phyloP scores from a whole-genome alignment of 306 rosid species.

The Mucuna pruriens region DNA sequence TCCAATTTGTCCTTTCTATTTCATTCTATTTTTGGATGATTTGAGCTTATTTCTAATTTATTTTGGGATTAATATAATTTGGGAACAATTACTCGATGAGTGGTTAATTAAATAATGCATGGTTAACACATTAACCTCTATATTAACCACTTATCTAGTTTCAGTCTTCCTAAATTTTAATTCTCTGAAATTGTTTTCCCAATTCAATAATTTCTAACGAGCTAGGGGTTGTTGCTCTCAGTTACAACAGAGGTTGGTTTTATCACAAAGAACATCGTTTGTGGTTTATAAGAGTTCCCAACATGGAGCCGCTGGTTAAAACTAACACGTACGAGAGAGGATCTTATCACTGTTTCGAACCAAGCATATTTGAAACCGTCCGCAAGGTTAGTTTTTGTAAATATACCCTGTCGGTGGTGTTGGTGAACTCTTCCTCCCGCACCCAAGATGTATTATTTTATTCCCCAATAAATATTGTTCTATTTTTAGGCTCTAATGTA shows the following conservation, averaged over 20 bases:
- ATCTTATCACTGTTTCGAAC: conserved; percentile 88
- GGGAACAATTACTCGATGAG: not conserved
- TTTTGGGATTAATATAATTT: not conserved
- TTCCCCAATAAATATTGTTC: not conserved
- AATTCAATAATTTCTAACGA: conserved; percentile 18
- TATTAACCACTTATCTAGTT: conserved; percentile 16
- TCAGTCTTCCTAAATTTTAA: not conserved
- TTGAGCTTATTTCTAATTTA: conserved; percentile 1
- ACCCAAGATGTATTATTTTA: not conserved
- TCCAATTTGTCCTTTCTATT: conserved; percentile 6
- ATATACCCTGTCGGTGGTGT: not conserved
- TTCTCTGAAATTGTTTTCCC: not conserved
- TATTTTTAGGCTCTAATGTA: conserved; percentile 23
- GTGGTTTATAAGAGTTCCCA: conserved; percentile 78
- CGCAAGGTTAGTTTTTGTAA: conserved; percentile 71
- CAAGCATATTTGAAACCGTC: conserved; percentile 74
- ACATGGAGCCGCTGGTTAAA: conserved; percentile 83
- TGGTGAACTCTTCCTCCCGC: not conserved
- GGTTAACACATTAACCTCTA: not conserved
- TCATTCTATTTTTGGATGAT: conserved; percentile 1
- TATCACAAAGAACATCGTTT: conserved; percentile 85
- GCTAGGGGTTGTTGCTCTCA: conserved; percentile 43
- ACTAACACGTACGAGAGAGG: conserved; percentile 83
- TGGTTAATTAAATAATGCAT: not conserved
- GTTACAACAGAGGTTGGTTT: conserved; percentile 83